These are phyloP conservation scores for Amanita pseudoporphyria DNA, from an alignment of 768 basidiomycete genomes.

Conservation along the genomic window DNA sequence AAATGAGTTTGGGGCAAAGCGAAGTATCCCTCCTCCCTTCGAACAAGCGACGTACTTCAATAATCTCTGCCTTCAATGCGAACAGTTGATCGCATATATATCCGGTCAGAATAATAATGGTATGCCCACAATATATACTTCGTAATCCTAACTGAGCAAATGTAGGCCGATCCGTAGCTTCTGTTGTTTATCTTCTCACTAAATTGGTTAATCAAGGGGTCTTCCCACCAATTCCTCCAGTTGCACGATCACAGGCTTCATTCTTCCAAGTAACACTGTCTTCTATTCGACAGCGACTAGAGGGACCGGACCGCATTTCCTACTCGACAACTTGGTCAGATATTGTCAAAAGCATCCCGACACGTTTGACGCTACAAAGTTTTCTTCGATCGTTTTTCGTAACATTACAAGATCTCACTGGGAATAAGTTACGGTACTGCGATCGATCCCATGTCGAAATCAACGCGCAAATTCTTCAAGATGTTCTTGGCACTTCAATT, in stretches of 20 bases:
- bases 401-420: conserved; percentile 27
- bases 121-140: conserved; percentile 10
- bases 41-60: conserved; percentile 50
- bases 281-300: conserved; percentile 33
- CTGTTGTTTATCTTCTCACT: conserved; percentile 44
- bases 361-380: conserved; percentile 42
- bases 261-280: conserved; percentile 53
- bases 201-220: conserved; percentile 63
- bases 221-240: conserved; percentile 44
- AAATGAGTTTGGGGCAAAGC: conserved; percentile 48
- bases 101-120: conserved; percentile 31
- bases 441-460: conserved; percentile 36
- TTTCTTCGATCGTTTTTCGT: conserved; percentile 52
- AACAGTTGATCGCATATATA: conserved; percentile 39
- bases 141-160: conserved; percentile 6
- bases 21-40: conserved; percentile 35
- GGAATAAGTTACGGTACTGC: conserved; percentile 18
- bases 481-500: conserved; percentile 41
- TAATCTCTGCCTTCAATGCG: conserved; percentile 39
- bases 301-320: conserved; percentile 12
- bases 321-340: conserved; percentile 46
- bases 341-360: conserved; percentile 37
- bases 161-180: conserved; percentile 26
- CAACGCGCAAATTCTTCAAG: conserved; percentile 43
- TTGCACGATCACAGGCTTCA: conserved; percentile 52